Base-by-base conservation (phyloP, 2,329 filamentous ascomycete genomes). In the Knoxdaviesia capensis region DNA sequence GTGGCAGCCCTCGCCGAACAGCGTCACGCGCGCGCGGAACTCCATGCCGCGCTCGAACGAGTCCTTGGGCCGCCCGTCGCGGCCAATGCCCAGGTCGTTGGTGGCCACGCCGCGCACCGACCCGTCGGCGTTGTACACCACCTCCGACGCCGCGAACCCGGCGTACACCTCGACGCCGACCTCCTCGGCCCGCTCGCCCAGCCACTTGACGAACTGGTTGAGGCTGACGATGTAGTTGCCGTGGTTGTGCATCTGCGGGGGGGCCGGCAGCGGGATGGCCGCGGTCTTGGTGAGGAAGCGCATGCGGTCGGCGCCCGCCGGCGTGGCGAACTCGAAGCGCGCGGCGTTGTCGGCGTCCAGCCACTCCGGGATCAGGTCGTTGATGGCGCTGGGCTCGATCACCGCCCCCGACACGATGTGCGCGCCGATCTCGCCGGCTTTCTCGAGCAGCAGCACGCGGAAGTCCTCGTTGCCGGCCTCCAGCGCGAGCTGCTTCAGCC, bases 211-310 rank as follows among this genome's bases (percentile, higher is more conserved):
- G 54, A 98, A 80, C 59, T 96, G 84, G 59, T 92, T 96, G 53
- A 98, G 63, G 54, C 84, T 93, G 54, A 98, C 77, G 50, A 98
- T 98, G 59, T 92, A 96, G 62, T 98, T 98, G 50, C 90, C 90
- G 53, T 93, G 74, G 58, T 98, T 98, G 65, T 87, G 76, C 90
- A 98, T 98, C 64, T 96, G 90, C 32, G 90, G 90, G 38, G 90
- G 90, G 8, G 79, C 76, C 1, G 88, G 90, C 42, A 96, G 66
- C 5, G 85, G 84, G 44, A 93, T 74, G 0, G 86, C 66, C 47
- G 67, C 66, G 42, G 68, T 80, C 63, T 87, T 81, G 39, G 88
- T 96, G 46, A 98, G 69, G 61, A 94, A 94, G 51, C 84, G 79
- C 88, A 98, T 94, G 61, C 77, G 79, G 54, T 98, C 90, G 40